Evolutionary conservation across 2,329 filamentous ascomycete species (phyloP).

Genomic region (Ophiostoma tasmaniense): DNA sequence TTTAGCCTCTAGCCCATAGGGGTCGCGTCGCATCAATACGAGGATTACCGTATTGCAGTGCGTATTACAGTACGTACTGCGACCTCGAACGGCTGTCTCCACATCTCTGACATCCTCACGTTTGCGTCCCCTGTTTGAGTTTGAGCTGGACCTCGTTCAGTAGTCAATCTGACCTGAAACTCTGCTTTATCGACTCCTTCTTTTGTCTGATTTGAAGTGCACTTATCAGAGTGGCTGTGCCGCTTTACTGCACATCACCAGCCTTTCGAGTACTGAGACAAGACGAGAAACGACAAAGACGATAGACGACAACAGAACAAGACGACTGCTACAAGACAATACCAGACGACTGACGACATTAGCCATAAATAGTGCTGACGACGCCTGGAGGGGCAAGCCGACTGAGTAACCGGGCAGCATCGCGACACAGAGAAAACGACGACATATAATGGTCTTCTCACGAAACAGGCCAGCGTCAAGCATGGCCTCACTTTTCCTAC

Average conservation of each 20-base stretch:
- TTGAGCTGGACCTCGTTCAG: background rate
- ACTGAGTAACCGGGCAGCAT: background rate
- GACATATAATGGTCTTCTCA: background rate
- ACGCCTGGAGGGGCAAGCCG: background rate
- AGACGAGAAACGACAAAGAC: background rate
- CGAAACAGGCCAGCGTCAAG: constrained; percentile 3
- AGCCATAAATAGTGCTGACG: background rate
- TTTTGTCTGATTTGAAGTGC: background rate
- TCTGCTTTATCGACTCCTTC: background rate
- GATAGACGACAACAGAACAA: background rate
- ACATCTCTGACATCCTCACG: background rate
- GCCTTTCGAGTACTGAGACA: background rate
- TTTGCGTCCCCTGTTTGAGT: background rate
- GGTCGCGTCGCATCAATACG: background rate
- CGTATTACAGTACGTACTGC: background rate
- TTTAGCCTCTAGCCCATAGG: background rate
- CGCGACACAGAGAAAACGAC: background rate
- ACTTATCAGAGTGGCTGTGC: background rate
- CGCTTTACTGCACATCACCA: background rate
- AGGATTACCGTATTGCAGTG: background rate
- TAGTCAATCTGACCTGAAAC: background rate
- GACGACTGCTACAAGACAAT: background rate
- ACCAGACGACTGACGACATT: background rate
- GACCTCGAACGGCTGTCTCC: background rate
- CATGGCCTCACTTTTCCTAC: constrained; percentile 48